Conservation (phyloP, 2,329 filamentous ascomycete genomes). For the Pseudogymnoascus sp. region DNA sequence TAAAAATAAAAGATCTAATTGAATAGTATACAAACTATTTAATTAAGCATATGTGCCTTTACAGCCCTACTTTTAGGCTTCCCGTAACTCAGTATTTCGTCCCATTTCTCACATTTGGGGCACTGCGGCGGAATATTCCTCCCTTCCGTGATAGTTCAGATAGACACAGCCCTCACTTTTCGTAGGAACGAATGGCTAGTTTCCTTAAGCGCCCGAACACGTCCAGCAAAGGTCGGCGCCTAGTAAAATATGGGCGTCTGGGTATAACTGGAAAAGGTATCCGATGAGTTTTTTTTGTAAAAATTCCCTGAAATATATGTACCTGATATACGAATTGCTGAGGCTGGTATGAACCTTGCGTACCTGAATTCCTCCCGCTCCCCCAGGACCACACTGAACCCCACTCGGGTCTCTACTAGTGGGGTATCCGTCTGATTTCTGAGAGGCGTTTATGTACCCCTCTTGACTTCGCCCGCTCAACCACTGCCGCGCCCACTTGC, state of each 20-base stretch:
- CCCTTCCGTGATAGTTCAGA: background rate
- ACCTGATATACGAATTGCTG: background rate
- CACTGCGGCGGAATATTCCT: background rate
- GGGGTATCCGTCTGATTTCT: background rate
- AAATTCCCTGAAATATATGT: background rate
- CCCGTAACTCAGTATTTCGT: background rate
- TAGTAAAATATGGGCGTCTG: background rate
- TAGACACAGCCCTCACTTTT: background rate
- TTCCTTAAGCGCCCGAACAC: background rate
- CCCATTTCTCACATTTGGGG: background rate
- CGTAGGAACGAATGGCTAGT: background rate
- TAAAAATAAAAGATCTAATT: background rate
- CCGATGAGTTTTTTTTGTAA: background rate
- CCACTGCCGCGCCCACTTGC: background rate
- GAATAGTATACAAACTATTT: background rate
- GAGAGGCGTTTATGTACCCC: background rate
- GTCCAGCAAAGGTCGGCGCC: background rate
- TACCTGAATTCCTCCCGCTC: slow-evolving; percentile 1
- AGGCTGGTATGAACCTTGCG: background rate
- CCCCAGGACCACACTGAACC: background rate
- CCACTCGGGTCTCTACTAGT: background rate
- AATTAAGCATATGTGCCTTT: background rate
- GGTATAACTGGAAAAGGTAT: background rate
- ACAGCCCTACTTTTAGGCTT: background rate
- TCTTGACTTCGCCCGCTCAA: slow-evolving; percentile 4